Evolutionary conservation across 495 filamentous ascomycete species (phyloP).

Genomic region (Podospora sp.): DNA sequence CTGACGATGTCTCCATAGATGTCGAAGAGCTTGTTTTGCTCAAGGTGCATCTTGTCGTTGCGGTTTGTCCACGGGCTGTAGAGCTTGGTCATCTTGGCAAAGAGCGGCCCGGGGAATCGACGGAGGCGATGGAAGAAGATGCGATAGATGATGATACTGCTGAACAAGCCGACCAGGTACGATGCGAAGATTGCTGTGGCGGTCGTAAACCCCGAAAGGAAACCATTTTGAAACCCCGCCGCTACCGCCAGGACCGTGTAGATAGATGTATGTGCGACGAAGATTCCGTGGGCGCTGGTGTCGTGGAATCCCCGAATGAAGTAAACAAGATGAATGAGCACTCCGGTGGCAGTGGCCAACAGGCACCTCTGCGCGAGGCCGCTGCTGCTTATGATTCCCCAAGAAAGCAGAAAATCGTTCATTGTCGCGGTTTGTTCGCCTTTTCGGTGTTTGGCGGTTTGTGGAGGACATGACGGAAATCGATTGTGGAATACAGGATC

Average conservation of each 20-base stretch:
- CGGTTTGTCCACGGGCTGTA: constrained; percentile 28
- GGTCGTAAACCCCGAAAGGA: not conserved
- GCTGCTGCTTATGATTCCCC: not conserved
- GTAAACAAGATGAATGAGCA: not conserved
- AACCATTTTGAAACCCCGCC: not conserved
- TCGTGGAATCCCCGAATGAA: not conserved
- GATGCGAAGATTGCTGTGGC: constrained; percentile 2
- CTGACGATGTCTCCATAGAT: constrained; percentile 46
- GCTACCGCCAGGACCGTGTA: not conserved
- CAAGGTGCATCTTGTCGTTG: constrained; percentile 37
- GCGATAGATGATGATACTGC: constrained; percentile 50
- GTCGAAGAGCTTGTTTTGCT: constrained; percentile 35
- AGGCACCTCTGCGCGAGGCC: not conserved
- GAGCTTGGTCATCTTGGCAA: constrained; percentile 46
- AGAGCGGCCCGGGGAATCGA: constrained; percentile 48
- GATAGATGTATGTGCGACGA: not conserved
- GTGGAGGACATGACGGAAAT: too few species aligned
- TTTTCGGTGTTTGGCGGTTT: too few species aligned
- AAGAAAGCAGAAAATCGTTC: not conserved
- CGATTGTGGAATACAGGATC: too few species aligned
- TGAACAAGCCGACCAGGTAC: constrained; percentile 40
- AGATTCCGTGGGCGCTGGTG: not conserved
- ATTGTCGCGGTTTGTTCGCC: not conserved
- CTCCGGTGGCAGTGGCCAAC: not conserved
- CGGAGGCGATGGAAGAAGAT: constrained; percentile 51